Conservation (phyloP, 169 alveolate species). For the Eimeria brunetti region DNA sequence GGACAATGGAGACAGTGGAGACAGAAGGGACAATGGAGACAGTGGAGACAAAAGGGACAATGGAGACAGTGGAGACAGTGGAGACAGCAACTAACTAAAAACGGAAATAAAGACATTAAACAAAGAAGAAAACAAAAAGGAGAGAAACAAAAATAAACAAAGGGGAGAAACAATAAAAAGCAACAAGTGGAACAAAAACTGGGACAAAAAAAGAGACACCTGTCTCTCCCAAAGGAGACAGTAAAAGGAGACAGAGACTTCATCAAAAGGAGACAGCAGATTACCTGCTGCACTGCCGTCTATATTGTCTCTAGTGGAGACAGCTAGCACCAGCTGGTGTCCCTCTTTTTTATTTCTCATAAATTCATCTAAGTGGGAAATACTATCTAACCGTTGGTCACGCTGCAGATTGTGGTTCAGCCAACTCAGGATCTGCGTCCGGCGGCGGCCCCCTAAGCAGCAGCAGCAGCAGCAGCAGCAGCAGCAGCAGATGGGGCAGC, state of each 20-base stretch:
- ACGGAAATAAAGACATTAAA: too few relatives aligned
- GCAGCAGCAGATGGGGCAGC: not conserved
- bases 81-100: too few relatives aligned
- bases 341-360: conserved; percentile 5
- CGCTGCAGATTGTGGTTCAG: conserved; percentile 45
- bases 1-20: too few relatives aligned
- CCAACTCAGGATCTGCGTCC: conserved; percentile 65
- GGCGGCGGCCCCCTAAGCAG: conserved; percentile 65
- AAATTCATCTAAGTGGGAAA: not conserved
- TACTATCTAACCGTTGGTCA: conserved; percentile 15
- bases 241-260: too few relatives aligned
- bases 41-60: not conserved
- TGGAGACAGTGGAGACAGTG: not conserved
- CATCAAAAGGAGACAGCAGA: too few relatives aligned
- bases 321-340: conserved; percentile 12
- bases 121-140: not conserved
- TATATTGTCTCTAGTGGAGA: not conserved
- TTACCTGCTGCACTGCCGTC: too few relatives aligned
- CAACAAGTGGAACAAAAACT: not conserved
- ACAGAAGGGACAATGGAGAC: too few relatives aligned
- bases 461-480: conserved; percentile 35
- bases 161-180: not conserved
- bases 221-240: too few relatives aligned
- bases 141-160: not conserved
- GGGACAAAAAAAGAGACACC: not conserved